Base-by-base conservation (phyloP, 2,329 filamentous ascomycete genomes). In the Rhinocladiella similis region DNA sequence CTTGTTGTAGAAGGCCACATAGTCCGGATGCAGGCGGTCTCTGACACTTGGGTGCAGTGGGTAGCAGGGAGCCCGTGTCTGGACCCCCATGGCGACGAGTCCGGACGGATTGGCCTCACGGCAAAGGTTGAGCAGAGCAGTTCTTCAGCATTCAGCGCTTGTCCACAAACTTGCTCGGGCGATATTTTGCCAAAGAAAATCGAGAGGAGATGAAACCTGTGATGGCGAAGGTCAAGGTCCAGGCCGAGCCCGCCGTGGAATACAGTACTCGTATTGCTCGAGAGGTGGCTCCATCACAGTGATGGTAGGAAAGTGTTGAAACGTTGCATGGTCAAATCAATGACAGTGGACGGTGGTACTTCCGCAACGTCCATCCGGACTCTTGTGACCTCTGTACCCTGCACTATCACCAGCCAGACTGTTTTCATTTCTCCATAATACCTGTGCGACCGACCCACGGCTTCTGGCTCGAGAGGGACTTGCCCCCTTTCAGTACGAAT, bases 1-100 rank as follows among this genome's bases (percentile, higher is more conserved):
- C 59, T 77, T 63, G 63, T 82, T 80, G 69, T 83, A 82, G 67
- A 81, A 82, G 12, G 67, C 72, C 47, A 74, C 76, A 63, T 83
- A 83, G 54, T 81, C 77, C 1, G 77, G 74, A 63, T 81, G 69
- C 48, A 82, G 69, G 36, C 73, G 68, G 63, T 76, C 69, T 43
- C 69, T 66, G 47, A 80, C 72, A 20, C 78, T 79, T 16, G 73
- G 69, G 62, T 81, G 77, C 25, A 81, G 71, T 20, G 77, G 77
- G 57, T 80, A 81, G 0, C 77, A 72, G 4, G 72, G 71, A 56
- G 70, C 66, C 35, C 53, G 46, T 38, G 54, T 47, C 27, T 62
- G 42, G 45, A 47, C 59, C 18, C 54, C 59, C 59, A 59, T 62
- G 10, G 36, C 53, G 53, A 47, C n/a, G 39, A 35, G 39, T 27